A percentile compares a stretch with the other conserved stretches of the same genome.
Evolutionary conservation across 768 basidiomycete species (phyloP).

Genomic region (Suillus bovinus): DNA sequence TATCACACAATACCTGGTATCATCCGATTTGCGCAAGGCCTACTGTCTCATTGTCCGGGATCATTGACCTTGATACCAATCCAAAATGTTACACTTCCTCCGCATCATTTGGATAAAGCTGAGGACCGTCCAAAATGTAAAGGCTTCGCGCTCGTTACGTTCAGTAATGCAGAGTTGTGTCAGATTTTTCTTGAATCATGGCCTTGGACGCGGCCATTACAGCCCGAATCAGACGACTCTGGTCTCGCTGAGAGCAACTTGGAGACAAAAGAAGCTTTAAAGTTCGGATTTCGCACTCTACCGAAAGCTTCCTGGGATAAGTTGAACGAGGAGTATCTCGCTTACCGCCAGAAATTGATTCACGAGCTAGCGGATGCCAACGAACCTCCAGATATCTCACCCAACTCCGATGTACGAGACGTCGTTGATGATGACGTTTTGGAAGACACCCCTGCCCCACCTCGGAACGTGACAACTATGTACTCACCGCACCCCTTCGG

Average conservation of each 20-base stretch:
- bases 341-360: conserved; percentile 56
- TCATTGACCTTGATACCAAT: conserved; percentile 30
- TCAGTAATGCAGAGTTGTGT: conserved; percentile 42
- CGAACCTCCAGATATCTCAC: neutral
- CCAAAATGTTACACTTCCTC: conserved; percentile 57
- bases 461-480: conserved; percentile 13
- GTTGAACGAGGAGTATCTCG: conserved; percentile 69
- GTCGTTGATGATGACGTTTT: neutral
- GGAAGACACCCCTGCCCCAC: neutral
- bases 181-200: conserved; percentile 48
- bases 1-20: conserved; percentile 54
- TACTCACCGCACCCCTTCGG: conserved; percentile 54
- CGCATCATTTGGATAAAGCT: conserved; percentile 63
- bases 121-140: conserved; percentile 59
- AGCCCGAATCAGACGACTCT: neutral
- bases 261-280: conserved; percentile 44
- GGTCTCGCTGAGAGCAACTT: neutral
- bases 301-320: conserved; percentile 62
- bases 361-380: conserved; percentile 38
- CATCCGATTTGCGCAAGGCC: conserved; percentile 41
- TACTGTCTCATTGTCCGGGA: conserved; percentile 28
- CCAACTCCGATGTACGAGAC: neutral
- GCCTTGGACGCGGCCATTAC: conserved; percentile 53
- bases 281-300: conserved; percentile 60
- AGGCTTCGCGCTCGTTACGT: conserved; percentile 73